phyloP scores from a whole-genome alignment of 1,139 yeast genomes.

The Candida sanyaensis region DNA sequence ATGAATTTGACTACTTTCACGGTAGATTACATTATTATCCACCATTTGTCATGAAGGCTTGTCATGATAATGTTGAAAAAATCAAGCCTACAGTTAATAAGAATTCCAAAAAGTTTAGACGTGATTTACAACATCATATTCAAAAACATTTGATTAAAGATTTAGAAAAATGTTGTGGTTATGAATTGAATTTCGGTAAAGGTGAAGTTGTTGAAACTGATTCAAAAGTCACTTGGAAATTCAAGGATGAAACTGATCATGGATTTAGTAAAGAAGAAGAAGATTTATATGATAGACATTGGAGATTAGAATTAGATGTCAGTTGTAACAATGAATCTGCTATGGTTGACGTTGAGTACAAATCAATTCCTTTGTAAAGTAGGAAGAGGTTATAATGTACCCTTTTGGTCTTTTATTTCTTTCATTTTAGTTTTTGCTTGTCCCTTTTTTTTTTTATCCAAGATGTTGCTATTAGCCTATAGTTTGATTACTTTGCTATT shows the following conservation, averaged over 20 bases:
- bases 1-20: conserved; percentile 68
- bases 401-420: background rate
- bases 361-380: conserved; percentile 38
- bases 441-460: background rate
- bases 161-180: conserved; percentile 62
- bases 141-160: conserved; percentile 71
- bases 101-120: conserved; percentile 68
- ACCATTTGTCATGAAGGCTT: conserved; percentile 67
- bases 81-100: conserved; percentile 74
- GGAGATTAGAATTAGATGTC: conserved; percentile 59
- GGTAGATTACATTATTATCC: conserved; percentile 70
- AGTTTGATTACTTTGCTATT: background rate
- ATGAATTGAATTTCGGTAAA: conserved; percentile 54
- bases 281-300: conserved; percentile 49
- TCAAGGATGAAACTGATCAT: conserved; percentile 52
- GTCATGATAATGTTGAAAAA: conserved; percentile 71
- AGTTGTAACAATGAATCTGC: conserved; percentile 63
- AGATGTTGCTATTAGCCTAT: background rate
- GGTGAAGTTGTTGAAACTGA: conserved; percentile 51
- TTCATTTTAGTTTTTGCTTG: background rate
- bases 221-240: conserved; percentile 51
- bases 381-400: background rate
- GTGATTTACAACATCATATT: conserved; percentile 75
- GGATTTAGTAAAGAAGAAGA: conserved; percentile 53
- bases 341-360: conserved; percentile 59